These are phyloP conservation scores for Anisodus acutangulus DNA, from an alignment of 257 asterid species.

Conservation along the genomic window DNA sequence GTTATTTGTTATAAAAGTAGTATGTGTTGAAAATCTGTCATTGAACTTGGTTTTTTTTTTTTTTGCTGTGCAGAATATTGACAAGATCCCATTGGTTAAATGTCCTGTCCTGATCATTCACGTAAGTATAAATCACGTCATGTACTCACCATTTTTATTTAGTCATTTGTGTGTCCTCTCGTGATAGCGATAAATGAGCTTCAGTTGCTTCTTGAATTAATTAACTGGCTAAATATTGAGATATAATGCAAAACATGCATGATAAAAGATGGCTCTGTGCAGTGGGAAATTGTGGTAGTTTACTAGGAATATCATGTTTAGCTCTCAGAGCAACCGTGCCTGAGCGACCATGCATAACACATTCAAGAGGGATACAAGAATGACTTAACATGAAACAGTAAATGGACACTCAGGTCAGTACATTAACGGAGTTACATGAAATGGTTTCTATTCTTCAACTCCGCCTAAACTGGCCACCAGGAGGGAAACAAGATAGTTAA, in stretches of 20 bases:
- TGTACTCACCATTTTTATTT: neutral
- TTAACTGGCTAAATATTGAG: neutral
- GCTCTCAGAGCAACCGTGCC: constrained; percentile 1
- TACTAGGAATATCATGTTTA: neutral
- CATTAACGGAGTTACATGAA: neutral
- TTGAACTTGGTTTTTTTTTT: constrained; percentile 29
- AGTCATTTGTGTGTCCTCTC: neutral
- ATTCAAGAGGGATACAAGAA: neutral
- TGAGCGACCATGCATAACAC: neutral
- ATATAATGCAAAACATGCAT: neutral
- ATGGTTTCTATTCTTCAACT: constrained; percentile 13
- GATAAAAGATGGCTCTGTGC: neutral
- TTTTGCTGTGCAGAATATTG: constrained; percentile 73
- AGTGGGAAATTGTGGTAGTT: neutral
- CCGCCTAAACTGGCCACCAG: neutral
- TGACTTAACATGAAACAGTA: neutral
- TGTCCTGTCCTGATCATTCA: constrained; percentile 88
- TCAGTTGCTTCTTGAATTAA: neutral
- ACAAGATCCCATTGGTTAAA: constrained; percentile 83
- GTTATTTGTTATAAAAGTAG: neutral
- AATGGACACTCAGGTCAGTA: constrained; percentile 7
- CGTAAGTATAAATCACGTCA: constrained; percentile 55
- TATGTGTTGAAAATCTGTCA: neutral
- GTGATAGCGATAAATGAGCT: neutral
- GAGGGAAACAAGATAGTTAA: neutral